Evolutionary conservation across 805 yeast genomes (phyloP).

Genomic region (Schwanniomyces vanrijiae): DNA sequence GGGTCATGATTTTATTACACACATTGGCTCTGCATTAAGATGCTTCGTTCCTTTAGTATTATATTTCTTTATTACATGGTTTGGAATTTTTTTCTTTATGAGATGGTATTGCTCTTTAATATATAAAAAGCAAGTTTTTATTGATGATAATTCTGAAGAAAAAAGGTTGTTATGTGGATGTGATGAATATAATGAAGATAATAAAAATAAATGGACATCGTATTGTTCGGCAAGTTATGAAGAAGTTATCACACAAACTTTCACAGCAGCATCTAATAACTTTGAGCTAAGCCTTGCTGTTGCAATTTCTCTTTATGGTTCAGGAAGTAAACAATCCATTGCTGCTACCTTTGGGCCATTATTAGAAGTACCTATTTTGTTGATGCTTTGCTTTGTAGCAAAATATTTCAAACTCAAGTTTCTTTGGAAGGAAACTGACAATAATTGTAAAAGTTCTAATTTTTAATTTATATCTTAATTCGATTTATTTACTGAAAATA

Average conservation of each 20-base stretch:
- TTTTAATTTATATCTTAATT: no score
- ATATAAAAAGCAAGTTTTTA: neutral
- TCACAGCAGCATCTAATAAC: conserved; percentile 59
- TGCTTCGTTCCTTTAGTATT: conserved; percentile 50
- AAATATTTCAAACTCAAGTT: conserved; percentile 27
- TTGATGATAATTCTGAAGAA: conserved; percentile 14
- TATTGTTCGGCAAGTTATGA: conserved; percentile 41
- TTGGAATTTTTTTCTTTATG: conserved; percentile 38
- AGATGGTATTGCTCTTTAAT: conserved; percentile 19
- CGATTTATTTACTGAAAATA: no score
- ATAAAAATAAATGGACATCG: conserved; percentile 17
- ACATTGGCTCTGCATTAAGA: conserved; percentile 49
- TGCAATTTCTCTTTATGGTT: conserved; percentile 52
- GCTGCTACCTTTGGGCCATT: conserved; percentile 64
- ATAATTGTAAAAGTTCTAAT: no score
- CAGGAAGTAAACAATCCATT: conserved; percentile 50
- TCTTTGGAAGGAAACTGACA: conserved; percentile 23
- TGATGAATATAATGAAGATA: conserved; percentile 22
- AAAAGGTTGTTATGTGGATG: conserved; percentile 37
- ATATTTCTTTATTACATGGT: conserved; percentile 51
- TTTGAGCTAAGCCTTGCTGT: conserved; percentile 58
- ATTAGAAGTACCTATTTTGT: conserved; percentile 55
- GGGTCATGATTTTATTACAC: conserved; percentile 47
- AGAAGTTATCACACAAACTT: conserved; percentile 48
- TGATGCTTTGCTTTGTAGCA: conserved; percentile 37